These are phyloP conservation scores for Penicillium argentinense DNA, from an alignment of 495 filamentous ascomycete species.

Conservation along the genomic window DNA sequence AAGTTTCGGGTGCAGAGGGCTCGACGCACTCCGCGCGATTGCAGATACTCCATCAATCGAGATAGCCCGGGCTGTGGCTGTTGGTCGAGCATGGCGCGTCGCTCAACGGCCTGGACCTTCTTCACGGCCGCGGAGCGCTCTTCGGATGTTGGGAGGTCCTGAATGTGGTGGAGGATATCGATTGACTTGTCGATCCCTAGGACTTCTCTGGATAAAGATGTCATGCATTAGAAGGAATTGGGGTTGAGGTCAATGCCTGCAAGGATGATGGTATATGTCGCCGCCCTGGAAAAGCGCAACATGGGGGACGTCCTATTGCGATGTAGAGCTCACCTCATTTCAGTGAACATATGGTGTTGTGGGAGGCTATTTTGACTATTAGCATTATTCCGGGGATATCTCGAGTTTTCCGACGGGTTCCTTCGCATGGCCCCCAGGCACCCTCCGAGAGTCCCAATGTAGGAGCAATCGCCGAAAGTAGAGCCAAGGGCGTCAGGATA, in stretches of 20 bases:
- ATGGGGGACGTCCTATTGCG: background rate
- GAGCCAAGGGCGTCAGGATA: too few species aligned
- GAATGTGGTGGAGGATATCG: slow-evolving; percentile 90
- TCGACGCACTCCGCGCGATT: slow-evolving; percentile 62
- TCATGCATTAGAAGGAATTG: background rate
- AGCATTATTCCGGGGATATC: background rate
- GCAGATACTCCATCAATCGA: slow-evolving; percentile 76
- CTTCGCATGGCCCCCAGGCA: too few species aligned
- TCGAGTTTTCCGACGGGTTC: slow-evolving; percentile 1
- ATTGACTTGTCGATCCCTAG: slow-evolving; percentile 63
- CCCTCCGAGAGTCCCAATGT: too few species aligned
- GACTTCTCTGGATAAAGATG: slow-evolving; percentile 48
- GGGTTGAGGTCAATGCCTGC: too few species aligned
- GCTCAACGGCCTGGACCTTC: slow-evolving; percentile 76
- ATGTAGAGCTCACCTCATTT: slow-evolving; percentile 66
- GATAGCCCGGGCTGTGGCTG: slow-evolving; percentile 76
- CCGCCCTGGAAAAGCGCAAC: too few species aligned
- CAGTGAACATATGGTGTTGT: slow-evolving; percentile 90
- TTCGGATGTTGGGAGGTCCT: slow-evolving; percentile 59
- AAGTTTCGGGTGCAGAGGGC: slow-evolving; percentile 96
- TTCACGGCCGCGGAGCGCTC: slow-evolving; percentile 65
- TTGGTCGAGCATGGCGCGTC: slow-evolving; percentile 73
- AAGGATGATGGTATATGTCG: too few species aligned
- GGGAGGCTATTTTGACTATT: slow-evolving; percentile 58
- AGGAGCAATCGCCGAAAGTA: too few species aligned